These are phyloP conservation scores for Colletotrichum cuscutae DNA, from an alignment of 2,329 filamentous ascomycete species.

Conservation along the genomic window DNA sequence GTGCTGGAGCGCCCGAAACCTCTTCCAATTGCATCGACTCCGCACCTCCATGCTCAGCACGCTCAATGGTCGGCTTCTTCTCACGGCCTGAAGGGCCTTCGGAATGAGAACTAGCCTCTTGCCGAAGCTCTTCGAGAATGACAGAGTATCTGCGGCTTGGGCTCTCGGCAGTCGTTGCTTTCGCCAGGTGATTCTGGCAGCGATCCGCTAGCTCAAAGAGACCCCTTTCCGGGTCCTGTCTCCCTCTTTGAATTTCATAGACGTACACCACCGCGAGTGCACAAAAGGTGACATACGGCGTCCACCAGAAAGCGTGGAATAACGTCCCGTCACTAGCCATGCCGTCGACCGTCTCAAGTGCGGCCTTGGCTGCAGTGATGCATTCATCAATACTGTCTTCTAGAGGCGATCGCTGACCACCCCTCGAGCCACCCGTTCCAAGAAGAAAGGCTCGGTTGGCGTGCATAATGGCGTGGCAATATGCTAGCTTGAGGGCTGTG, in stretches of 20 bases:
- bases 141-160: constrained; percentile 60
- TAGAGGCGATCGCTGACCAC: constrained; percentile 56
- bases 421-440: constrained; percentile 39
- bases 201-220: constrained; percentile 45
- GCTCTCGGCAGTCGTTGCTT: constrained; percentile 49
- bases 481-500: constrained; percentile 62
- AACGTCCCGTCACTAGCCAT: constrained; percentile 46
- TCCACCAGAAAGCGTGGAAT: constrained; percentile 61
- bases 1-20: constrained; percentile 3
- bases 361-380: constrained; percentile 56
- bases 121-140: constrained; percentile 61
- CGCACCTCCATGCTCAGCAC: not conserved
- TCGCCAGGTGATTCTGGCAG: constrained; percentile 56
- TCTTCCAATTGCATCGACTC: constrained; percentile 13
- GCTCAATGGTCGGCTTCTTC: not conserved
- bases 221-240: constrained; percentile 15
- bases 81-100: not conserved
- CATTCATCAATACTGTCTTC: constrained; percentile 51
- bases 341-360: constrained; percentile 55
- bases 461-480: constrained; percentile 66
- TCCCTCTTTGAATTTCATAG: constrained; percentile 51
- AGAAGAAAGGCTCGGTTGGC: constrained; percentile 65
- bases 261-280: constrained; percentile 65
- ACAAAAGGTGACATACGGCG: constrained; percentile 64
- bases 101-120: constrained; percentile 44